A percentile compares a stretch with the other conserved stretches of the same genome.
Conservation (phyloP, 164 flowering plant species). For the Sedum album region DNA sequence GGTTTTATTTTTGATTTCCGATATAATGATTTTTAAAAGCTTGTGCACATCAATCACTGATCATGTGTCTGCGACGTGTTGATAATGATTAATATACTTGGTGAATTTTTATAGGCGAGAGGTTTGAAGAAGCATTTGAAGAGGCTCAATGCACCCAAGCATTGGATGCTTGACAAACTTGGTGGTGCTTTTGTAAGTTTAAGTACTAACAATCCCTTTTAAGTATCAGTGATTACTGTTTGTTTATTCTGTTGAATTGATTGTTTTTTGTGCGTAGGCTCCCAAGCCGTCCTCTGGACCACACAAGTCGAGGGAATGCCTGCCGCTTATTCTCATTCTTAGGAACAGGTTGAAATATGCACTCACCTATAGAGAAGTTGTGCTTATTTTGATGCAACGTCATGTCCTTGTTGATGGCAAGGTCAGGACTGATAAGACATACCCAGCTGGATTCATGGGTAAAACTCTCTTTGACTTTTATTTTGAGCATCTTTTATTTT, state of each 20-base stretch:
- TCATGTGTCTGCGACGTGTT: too few species aligned
- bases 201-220: too few species aligned
- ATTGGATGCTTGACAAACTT: slow-evolving; percentile 69
- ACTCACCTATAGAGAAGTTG: slow-evolving; percentile 49
- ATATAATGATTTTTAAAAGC: too few species aligned
- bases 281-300: slow-evolving; percentile 71
- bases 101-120: slow-evolving; percentile 47
- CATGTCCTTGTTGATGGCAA: slow-evolving; percentile 51
- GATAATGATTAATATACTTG: too few species aligned
- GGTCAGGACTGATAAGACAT: slow-evolving; percentile 58
- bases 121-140: slow-evolving; percentile 67
- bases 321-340: slow-evolving; percentile 46
- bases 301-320: slow-evolving; percentile 56
- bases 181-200: slow-evolving; percentile 60
- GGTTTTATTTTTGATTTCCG: too few species aligned
- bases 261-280: slow-evolving; percentile 40
- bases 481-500: too few species aligned
- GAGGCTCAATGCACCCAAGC: slow-evolving; percentile 72
- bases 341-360: slow-evolving; percentile 56
- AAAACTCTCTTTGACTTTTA: background rate
- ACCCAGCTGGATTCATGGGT: slow-evolving; percentile 67
- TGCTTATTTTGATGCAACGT: slow-evolving; percentile 51
- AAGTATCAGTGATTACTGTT: too few species aligned
- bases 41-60: too few species aligned
- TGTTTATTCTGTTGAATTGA: background rate